These are phyloP conservation scores for Heimioporus sp. DNA, from an alignment of 768 basidiomycete genomes.

Conservation along the genomic window DNA sequence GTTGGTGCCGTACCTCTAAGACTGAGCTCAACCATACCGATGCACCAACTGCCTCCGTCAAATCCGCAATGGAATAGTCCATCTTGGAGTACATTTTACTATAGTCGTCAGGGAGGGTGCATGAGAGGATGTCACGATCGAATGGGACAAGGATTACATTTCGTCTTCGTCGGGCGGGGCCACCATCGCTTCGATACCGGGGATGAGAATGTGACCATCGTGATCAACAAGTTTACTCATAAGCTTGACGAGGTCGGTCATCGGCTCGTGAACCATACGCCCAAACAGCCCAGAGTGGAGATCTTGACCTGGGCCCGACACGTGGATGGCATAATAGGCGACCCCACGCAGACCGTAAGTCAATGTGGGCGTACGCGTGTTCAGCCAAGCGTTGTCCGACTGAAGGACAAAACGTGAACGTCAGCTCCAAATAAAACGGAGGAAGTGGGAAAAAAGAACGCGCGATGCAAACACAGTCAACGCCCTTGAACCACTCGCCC, in stretches of 20 bases:
- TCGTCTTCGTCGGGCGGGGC: slow-evolving; percentile 71
- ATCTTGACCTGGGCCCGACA: slow-evolving; percentile 83
- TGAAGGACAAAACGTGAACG: slow-evolving; percentile 21
- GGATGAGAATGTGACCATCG: slow-evolving; percentile 81
- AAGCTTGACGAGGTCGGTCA: slow-evolving; percentile 86
- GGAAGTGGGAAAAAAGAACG: slow-evolving; percentile 27
- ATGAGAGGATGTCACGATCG: neutral
- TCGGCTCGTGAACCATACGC: slow-evolving; percentile 81
- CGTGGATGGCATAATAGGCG: slow-evolving; percentile 78
- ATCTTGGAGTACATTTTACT: slow-evolving; percentile 72
- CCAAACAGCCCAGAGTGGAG: slow-evolving; percentile 91
- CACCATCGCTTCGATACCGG: slow-evolving; percentile 87
- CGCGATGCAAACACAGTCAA: slow-evolving; percentile 93
- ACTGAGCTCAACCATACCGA: slow-evolving; percentile 16
- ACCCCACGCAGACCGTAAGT: slow-evolving; percentile 91
- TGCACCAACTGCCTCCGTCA: slow-evolving; percentile 76
- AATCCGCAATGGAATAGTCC: slow-evolving; percentile 69
- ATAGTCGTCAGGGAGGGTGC: neutral
- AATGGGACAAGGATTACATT: slow-evolving; percentile 39
- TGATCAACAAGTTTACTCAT: slow-evolving; percentile 83
- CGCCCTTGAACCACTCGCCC: slow-evolving; percentile 78
- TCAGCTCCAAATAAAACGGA: neutral
- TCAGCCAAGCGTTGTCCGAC: slow-evolving; percentile 96
- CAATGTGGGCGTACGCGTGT: slow-evolving; percentile 72
- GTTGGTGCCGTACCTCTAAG: neutral